Evolutionary conservation across 495 filamentous ascomycete genomes (phyloP).

Genomic region (Parathielavia appendiculata): DNA sequence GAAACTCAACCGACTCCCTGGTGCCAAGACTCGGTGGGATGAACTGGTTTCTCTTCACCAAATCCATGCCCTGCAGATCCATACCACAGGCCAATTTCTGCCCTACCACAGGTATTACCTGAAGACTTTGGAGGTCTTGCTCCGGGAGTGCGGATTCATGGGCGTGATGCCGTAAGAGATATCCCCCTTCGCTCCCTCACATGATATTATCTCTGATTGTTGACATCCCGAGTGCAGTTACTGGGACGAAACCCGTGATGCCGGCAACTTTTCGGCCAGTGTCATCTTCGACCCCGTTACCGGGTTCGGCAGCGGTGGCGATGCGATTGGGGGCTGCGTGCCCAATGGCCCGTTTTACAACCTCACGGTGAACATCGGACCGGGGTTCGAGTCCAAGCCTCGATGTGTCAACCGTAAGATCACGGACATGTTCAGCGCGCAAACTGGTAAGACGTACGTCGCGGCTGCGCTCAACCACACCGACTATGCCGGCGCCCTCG

Average conservation of each 20-base stretch:
- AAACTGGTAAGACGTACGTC: not conserved
- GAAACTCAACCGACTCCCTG: not conserved
- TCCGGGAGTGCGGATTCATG: not conserved
- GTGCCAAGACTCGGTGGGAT: conserved; percentile 5
- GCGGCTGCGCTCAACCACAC: not conserved
- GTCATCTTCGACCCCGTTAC: conserved; percentile 31
- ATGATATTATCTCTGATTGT: not conserved
- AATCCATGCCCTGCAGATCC: conserved; percentile 2
- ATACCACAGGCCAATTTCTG: not conserved
- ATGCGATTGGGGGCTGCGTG: conserved; percentile 32
- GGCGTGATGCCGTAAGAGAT: not conserved
- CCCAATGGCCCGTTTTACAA: conserved; percentile 36
- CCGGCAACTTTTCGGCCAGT: conserved; percentile 33
- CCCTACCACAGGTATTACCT: conserved; percentile 2
- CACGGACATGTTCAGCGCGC: not conserved
- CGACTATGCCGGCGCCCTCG: not conserved
- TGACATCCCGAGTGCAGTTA: conserved; percentile 34
- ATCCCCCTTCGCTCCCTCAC: not conserved
- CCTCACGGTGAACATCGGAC: conserved; percentile 6
- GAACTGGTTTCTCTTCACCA: conserved; percentile 1
- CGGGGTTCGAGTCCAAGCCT: not conserved
- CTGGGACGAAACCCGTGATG: conserved; percentile 47
- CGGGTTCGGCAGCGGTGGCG: conserved; percentile 42
- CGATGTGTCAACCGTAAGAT: not conserved
- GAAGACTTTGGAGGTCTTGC: not conserved